phyloP scores from a whole-genome alignment of 192 early-diverging fungal species.

The Gaertneriomyces sp. region DNA sequence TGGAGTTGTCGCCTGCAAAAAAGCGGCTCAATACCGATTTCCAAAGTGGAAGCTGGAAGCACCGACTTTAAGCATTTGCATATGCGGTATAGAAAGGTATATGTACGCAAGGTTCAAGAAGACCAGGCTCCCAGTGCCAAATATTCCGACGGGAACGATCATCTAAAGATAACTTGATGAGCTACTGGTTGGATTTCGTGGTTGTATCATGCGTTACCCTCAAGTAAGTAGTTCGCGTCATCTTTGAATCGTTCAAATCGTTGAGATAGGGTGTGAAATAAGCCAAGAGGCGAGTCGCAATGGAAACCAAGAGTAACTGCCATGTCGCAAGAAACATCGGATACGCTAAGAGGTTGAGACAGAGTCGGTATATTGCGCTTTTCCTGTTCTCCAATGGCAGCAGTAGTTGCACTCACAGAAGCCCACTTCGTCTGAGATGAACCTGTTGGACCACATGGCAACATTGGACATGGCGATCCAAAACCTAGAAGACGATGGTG shows the following conservation, averaged over 20 bases:
- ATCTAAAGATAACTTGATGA: neutral
- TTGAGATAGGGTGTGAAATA: constrained; percentile 54
- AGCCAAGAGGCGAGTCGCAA: constrained; percentile 59
- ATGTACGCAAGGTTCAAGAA: constrained; percentile 37
- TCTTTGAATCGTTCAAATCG: constrained; percentile 54
- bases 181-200: too few species aligned
- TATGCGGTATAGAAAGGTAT: constrained; percentile 31
- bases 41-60: neutral
- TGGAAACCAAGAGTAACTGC: constrained; percentile 39
- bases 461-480: too few species aligned
- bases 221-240: constrained; percentile 56
- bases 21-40: neutral
- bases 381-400: too few species aligned
- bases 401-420: too few species aligned
- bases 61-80: constrained; percentile 38
- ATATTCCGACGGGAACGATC: constrained; percentile 33
- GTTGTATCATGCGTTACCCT: constrained; percentile 13
- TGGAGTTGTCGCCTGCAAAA: constrained; percentile 26
- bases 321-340: constrained; percentile 42
- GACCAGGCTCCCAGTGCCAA: constrained; percentile 24
- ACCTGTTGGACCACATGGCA: too few species aligned
- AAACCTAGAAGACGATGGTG: too few species aligned
- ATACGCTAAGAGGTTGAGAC: too few species aligned
- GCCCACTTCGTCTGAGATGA: too few species aligned
- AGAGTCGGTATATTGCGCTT: too few species aligned